These are phyloP conservation scores for Bipolaris gigantea DNA, from an alignment of 2,329 filamentous ascomycete species.

Conservation along the genomic window DNA sequence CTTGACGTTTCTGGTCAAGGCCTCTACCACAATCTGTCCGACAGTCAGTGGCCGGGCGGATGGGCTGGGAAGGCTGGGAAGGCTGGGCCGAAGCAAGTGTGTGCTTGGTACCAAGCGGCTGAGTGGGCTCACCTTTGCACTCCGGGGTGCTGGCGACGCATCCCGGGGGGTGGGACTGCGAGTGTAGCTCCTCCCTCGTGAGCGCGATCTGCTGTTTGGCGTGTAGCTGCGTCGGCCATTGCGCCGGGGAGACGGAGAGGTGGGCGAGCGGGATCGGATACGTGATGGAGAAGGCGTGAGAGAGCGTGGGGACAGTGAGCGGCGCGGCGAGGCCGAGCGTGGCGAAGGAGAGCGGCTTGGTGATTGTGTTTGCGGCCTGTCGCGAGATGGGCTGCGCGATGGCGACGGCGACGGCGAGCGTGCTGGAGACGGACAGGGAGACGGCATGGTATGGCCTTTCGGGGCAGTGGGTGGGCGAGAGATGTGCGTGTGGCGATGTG, in stretches of 20 bases:
- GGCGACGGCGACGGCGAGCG: slow-evolving; percentile 30
- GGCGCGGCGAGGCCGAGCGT: slow-evolving; percentile 37
- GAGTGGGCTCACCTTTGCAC: slow-evolving; percentile 40
- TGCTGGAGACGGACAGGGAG: slow-evolving; percentile 30
- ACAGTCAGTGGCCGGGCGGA: slow-evolving; percentile 2
- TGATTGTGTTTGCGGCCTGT: slow-evolving; percentile 44
- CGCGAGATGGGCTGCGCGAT: slow-evolving; percentile 46
- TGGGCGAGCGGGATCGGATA: slow-evolving; percentile 33
- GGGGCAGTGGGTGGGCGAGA: not conserved
- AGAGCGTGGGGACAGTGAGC: slow-evolving; percentile 46
- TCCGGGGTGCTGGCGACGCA: slow-evolving; percentile 39
- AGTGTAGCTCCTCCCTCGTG: slow-evolving; percentile 40
- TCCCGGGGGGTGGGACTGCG: slow-evolving; percentile 42
- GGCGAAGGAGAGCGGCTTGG: slow-evolving; percentile 27
- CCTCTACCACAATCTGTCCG: slow-evolving; percentile 86
- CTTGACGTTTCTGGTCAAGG: slow-evolving; percentile 92
- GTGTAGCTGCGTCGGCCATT: slow-evolving; percentile 44
- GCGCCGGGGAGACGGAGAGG: slow-evolving; percentile 35
- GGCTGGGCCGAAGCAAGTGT: slow-evolving; percentile 2
- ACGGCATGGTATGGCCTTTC: slow-evolving; percentile 18
- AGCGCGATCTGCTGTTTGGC: slow-evolving; percentile 33
- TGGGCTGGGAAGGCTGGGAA: not conserved
- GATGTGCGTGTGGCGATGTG: not conserved
- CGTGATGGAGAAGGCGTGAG: slow-evolving; percentile 42
- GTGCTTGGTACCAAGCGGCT: not conserved